A percentile compares a stretch with the other conserved stretches of the same genome.
These are phyloP conservation scores for Albifimbria verrucaria DNA, from an alignment of 2,329 filamentous ascomycete genomes.

Conservation along the genomic window DNA sequence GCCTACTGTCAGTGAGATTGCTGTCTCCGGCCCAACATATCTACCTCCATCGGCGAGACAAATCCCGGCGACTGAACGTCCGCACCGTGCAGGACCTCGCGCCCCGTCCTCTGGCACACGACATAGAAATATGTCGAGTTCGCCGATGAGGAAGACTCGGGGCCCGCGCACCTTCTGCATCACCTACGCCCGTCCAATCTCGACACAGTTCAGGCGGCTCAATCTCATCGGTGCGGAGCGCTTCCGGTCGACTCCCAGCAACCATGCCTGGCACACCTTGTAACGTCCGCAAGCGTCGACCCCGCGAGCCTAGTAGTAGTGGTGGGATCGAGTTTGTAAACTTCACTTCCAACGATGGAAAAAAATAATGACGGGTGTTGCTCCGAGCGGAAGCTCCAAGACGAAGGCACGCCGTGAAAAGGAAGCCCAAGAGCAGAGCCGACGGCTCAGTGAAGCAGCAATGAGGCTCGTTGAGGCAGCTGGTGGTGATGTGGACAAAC, in stretches of 20 bases:
- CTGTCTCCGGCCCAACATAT: constrained; percentile 30
- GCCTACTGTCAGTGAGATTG: constrained; percentile 31
- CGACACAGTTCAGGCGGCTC: constrained; percentile 38
- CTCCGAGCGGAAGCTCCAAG: constrained; percentile 86
- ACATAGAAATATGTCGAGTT: constrained; percentile 34
- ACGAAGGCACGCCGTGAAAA: constrained; percentile 91
- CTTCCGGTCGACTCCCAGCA: constrained; percentile 28
- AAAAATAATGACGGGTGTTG: constrained; percentile 83
- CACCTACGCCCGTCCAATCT: constrained; percentile 36
- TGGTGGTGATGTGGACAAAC: constrained; percentile 61
- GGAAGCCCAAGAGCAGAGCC: constrained; percentile 75
- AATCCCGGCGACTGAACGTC: constrained; percentile 28
- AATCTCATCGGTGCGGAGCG: constrained; percentile 29
- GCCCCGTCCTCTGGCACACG: constrained; percentile 54
- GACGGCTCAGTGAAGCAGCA: constrained; percentile 65
- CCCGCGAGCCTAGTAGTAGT: constrained; percentile 30
- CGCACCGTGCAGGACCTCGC: constrained; percentile 44
- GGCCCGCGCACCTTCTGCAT: constrained; percentile 31
- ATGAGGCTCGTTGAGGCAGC: constrained; percentile 66
- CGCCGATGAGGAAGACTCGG: constrained; percentile 37
- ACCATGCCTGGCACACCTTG: constrained; percentile 37
- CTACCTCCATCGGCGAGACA: constrained; percentile 29
- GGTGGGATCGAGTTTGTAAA: constrained; percentile 72
- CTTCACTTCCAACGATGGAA: constrained; percentile 76
- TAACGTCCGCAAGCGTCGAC: constrained; percentile 36